phyloP scores from a whole-genome alignment of 345 rosid species.

The Cochlearia excelsa region DNA sequence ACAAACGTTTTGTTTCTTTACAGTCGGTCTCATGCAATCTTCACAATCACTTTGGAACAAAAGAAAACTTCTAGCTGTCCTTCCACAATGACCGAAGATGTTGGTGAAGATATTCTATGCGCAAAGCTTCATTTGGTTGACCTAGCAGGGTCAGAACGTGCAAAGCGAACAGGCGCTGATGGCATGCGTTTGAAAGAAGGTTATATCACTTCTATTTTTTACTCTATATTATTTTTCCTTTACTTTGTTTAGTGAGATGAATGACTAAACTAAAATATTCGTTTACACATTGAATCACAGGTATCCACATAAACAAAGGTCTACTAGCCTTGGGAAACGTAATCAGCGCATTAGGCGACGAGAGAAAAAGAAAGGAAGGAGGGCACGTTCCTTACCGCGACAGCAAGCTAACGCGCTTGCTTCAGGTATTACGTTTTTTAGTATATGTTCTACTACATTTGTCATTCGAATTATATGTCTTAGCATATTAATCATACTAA shows the following conservation, averaged over 20 bases:
- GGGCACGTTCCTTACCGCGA: conserved; percentile 97
- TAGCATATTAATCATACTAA: conserved; percentile 2
- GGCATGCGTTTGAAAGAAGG: conserved; percentile 99
- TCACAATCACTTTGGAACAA: conserved; percentile 90
- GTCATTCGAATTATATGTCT: background rate
- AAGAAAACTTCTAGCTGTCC: conserved; percentile 54
- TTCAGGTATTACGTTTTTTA: conserved; percentile 51
- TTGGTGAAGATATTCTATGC: conserved; percentile 71
- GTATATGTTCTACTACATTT: conserved; percentile 7
- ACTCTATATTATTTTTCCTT: conserved; percentile 11
- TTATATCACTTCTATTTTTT: conserved; percentile 9
- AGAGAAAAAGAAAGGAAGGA: conserved; percentile 91
- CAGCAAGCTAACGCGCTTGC: conserved; percentile 96
- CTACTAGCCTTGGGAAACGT: conserved; percentile 91
- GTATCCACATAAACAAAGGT: conserved; percentile 95
- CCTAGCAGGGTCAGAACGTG: conserved; percentile 96
- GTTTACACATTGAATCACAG: conserved; percentile 34
- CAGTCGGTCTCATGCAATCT: conserved; percentile 98
- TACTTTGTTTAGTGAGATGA: conserved; percentile 11
- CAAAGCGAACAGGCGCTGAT: conserved; percentile 93
- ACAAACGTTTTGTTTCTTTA: conserved; percentile 18
- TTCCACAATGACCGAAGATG: conserved; percentile 45
- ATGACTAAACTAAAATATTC: conserved; percentile 15
- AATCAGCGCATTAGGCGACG: conserved; percentile 95
- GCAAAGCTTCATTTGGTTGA: conserved; percentile 95